Base-by-base conservation (phyloP, 2,329 filamentous ascomycete genomes). In the Tolypocladium ovalisporum region DNA sequence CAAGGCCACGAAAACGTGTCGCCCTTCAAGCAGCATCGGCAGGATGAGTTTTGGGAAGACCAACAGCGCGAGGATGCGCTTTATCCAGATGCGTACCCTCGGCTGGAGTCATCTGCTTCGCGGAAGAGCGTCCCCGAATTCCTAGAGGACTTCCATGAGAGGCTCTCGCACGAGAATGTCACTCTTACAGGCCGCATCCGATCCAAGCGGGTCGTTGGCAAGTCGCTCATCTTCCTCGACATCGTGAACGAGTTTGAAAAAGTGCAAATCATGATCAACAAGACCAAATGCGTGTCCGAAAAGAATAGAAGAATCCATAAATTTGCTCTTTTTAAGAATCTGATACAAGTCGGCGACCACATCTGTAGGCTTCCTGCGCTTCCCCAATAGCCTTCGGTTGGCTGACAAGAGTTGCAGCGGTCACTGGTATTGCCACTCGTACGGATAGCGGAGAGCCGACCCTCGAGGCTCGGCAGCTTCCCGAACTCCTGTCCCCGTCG, bases 171-270 rank as follows among this genome's bases (percentile, higher is more conserved):
- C 44, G 69, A 68, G 47, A 61, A 66, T 49, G 65, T 74, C 54
- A 68, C 63, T 24, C 58, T 74, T 36, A 67, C 65, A 55, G 90
- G 91, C 71, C 90, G 90, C 68, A 79, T 96, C 61, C 79, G 80
- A 66, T 85, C 85, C 52, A 81, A 88, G 67, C 88, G 90, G 61
- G 77, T 82, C 53, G 81, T 84, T 56, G 86, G 92, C 63, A 86
- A 83, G 64, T 90, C 88, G 72, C 84, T 99, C 64, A 78, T 90
- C 61, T 99, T 99, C 71, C 71, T 97, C 63, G 88, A 94, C 72
- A 75, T 97, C 54, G 78, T 85, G 63, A 85, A 90, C 69, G 84
- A 90, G 67, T 87, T 85, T 58, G 75, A 84, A 63, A 82, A 80
- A 62, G 72, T 95, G 37, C 94, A 99, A 73, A 80, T 86, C 60